Base-by-base conservation (phyloP, 1,284 basidiomycete species). In the Filobasidium uniguttulatum region DNA sequence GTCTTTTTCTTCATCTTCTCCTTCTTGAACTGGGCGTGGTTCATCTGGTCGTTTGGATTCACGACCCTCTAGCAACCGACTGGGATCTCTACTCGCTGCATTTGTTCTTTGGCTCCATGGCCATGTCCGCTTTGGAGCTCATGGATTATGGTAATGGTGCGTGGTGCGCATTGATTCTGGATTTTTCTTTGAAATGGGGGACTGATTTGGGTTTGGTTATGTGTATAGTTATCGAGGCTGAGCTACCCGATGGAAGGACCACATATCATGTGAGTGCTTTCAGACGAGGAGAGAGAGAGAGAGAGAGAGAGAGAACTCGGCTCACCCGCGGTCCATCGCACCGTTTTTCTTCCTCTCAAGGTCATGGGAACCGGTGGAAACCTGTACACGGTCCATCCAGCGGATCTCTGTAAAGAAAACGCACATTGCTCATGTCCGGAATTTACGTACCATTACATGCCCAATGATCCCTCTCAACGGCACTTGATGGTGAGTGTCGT, bases 401-500 rank as follows among this genome's bases (percentile, higher is more conserved):
- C 36, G 9, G n/a, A 31, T 15, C 29, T 48, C 10, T 23, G 20
- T 14, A 1, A 17, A 23, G 38, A 17, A 19, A 43, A 40, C 20
- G 48, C 53, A 8, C 50, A 54, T 23, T 54, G 53, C 20, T 46
- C 53, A 3, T 54, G 53, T 23, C 37, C 35, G 12, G 44, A 48
- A 6, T 54, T 54, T 35, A 36, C 40, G 6, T 38, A 44, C 30
- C 44, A 44, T 9, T 45, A 34, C 12, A 29, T 54, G n/a, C 12
- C 45, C 9, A 34, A 23, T 15, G n/a, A n/a, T n/a, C n/a, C n/a
- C n/a, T n/a, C n/a, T n/a, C 17, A 29, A 12, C 35, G 50, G 23
- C 53, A 54, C 17, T 28, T 50, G 15, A 50, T 54, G 48, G 53
- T 54, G 19, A 15, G 49, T 44, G n/a, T n/a, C n/a, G n/a, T n/a